Percentiles rank a stretch among this genome's conserved stretches.
These are phyloP conservation scores for Aureobasidium namibiae DNA, from an alignment of 2,329 filamentous ascomycete genomes.

Conservation along the genomic window DNA sequence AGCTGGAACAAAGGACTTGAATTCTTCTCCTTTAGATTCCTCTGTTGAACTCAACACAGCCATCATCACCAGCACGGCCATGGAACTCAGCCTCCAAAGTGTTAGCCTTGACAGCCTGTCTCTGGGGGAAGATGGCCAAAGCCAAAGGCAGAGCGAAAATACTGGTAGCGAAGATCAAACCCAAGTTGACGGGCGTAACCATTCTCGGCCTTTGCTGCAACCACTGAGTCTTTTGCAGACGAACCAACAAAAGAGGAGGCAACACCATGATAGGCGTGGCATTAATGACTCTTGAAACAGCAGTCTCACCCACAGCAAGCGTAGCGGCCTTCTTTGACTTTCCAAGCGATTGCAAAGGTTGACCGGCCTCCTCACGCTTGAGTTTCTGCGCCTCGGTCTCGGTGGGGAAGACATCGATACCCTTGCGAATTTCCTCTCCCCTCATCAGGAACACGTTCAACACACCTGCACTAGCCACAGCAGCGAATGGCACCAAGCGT, in stretches of 20 bases:
- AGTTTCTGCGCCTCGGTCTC: slow-evolving; percentile 61
- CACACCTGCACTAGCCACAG: slow-evolving; percentile 81
- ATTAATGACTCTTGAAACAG: slow-evolving; percentile 83
- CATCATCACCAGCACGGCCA: slow-evolving; percentile 66
- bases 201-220: slow-evolving; percentile 66
- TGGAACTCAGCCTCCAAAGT: slow-evolving; percentile 81
- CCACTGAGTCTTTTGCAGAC: slow-evolving; percentile 77
- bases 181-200: slow-evolving; percentile 77
- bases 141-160: slow-evolving; percentile 84
- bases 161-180: slow-evolving; percentile 76
- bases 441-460: slow-evolving; percentile 98
- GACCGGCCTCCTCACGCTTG: slow-evolving; percentile 33
- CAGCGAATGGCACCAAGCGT: slow-evolving; percentile 91
- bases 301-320: slow-evolving; percentile 86
- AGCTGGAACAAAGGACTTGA: neutral
- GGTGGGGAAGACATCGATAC: slow-evolving; percentile 87
- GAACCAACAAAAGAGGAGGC: slow-evolving; percentile 76
- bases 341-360: slow-evolving; percentile 53
- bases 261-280: slow-evolving; percentile 96
- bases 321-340: slow-evolving; percentile 83
- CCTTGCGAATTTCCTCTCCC: slow-evolving; percentile 83
- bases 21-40: slow-evolving; percentile 50
- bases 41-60: slow-evolving; percentile 91
- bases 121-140: slow-evolving; percentile 84
- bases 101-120: slow-evolving; percentile 69